Base-by-base conservation (phyloP, 345 rosid genomes). In the Gossypium raimondii region DNA sequence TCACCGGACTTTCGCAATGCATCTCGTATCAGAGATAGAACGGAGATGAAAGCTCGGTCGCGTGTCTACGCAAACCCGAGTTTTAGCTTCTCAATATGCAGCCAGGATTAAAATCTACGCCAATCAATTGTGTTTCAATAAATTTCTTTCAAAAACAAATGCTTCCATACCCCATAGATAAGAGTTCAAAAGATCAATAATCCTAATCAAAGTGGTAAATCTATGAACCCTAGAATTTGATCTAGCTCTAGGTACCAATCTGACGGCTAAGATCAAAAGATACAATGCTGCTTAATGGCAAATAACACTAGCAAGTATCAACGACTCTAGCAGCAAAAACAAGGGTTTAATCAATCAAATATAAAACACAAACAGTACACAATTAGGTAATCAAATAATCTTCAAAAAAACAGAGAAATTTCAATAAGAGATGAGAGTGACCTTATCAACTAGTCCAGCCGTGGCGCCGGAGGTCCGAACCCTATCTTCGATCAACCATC, bases 361-460 rank as follows among this genome's bases (percentile, higher is more conserved):
- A 5, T 17, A n/a, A 18, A 18, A 11, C 14, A 6, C 18, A 27
- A 24, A 17, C 57, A 56, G 17, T 47, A 12, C 41, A 24, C 13
- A 50, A 16, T 22, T 16, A 16, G 45, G 56, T 38, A 34, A 75
- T 67, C 52, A 55, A 47, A 59, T 2, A 59, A 27, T 53, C 20
- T 57, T 78, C 17, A 24, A 59, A 73, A 43, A 51, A 59, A 70
- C 20, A 18, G 4, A 16, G 8, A 50, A 69, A 11, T 7, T 45
- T 34, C 22, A 62, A 61, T 34, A 34, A 24, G 63, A 79, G 52
- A 2, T 11, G 64, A 74, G 67, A 82, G n/a, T 22, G 51, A 94
- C 99, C 97, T 81, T 94, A 76, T 94, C 98, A 1, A 84, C 76
- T 0, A 78, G 12, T 52, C 98, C 99, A 69, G 99, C 97, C 4